Percentiles rank a stretch among this genome's conserved stretches.
These are phyloP conservation scores for Lepidium campestre DNA, from an alignment of 441 rosid genomes.

Conservation along the genomic window DNA sequence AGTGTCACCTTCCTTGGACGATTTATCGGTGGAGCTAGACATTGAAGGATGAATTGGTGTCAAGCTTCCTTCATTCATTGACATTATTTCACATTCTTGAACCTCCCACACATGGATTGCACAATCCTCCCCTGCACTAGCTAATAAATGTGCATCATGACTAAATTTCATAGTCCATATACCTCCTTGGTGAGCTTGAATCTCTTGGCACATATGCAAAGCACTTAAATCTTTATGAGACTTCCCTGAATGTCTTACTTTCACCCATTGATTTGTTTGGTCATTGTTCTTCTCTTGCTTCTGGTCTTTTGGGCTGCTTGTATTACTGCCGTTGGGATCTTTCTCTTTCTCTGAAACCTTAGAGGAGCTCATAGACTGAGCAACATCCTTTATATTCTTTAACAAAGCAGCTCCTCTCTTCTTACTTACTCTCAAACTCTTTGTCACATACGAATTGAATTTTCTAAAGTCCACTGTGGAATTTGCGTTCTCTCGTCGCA, in stretches of 20 bases:
- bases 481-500: constrained; percentile 57
- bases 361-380: constrained; percentile 53
- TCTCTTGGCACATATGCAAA: constrained; percentile 76
- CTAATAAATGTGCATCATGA: constrained; percentile 50
- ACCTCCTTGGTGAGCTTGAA: constrained; percentile 90
- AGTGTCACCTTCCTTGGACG: constrained; percentile 28
- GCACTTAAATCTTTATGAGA: constrained; percentile 78
- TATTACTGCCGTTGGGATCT: constrained; percentile 20
- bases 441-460: constrained; percentile 50
- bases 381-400: constrained; percentile 79
- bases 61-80: constrained; percentile 55
- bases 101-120: constrained; percentile 87
- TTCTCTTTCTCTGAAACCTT: constrained; percentile 44
- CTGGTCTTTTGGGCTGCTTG: constrained; percentile 16
- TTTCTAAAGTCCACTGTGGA: constrained; percentile 32
- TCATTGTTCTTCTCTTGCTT: constrained; percentile 34
- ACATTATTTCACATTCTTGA: constrained; percentile 73
- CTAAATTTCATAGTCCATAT: constrained; percentile 87
- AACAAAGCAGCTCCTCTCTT: constrained; percentile 72
- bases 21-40: constrained; percentile 19
- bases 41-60: constrained; percentile 57
- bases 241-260: constrained; percentile 71
- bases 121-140: constrained; percentile 85
- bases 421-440: constrained; percentile 77
- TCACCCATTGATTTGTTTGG: constrained; percentile 59